Percentiles rank a stretch among this genome's conserved stretches.
Conservation (phyloP, 768 basidiomycete species). For the Porphyrellus cyaneotinctus region DNA sequence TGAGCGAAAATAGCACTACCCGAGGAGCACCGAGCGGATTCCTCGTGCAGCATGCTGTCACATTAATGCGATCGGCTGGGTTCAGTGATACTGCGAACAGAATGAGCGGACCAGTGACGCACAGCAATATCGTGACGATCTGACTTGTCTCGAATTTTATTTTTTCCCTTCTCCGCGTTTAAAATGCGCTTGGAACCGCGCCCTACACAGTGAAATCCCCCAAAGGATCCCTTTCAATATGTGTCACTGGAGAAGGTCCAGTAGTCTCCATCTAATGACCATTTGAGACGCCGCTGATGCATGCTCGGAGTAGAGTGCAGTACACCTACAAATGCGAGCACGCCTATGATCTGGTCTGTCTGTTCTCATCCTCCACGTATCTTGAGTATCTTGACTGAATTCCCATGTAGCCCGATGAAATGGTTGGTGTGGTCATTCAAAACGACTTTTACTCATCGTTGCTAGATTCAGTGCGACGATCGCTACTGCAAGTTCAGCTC, state of each 20-base stretch:
- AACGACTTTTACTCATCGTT: slow-evolving; percentile 13
- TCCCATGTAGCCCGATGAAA: slow-evolving; percentile 50
- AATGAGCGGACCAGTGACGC: slow-evolving; percentile 16
- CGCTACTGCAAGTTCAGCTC: slow-evolving; percentile 69
- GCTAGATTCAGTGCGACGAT: slow-evolving; percentile 63
- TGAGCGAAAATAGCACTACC: slow-evolving; percentile 27
- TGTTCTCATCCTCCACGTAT: slow-evolving; percentile 12
- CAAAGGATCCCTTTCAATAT: slow-evolving; percentile 37
- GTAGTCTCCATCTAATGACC: slow-evolving; percentile 8
- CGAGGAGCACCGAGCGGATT: slow-evolving; percentile 30
- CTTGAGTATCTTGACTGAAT: slow-evolving; percentile 8
- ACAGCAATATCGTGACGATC: slow-evolving; percentile 25
- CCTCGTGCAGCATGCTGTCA: slow-evolving; percentile 25
- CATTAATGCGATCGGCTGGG: slow-evolving; percentile 16
- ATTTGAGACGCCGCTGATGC: slow-evolving; percentile 10
- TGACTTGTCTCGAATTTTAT: slow-evolving; percentile 20
- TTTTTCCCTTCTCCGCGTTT: slow-evolving; percentile 15
- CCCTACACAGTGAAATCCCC: slow-evolving; percentile 8
- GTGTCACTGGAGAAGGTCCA: slow-evolving; percentile 74
- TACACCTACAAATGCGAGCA: slow-evolving; percentile 62
- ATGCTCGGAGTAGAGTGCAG: slow-evolving; percentile 47
- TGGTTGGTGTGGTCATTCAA: slow-evolving; percentile 38
- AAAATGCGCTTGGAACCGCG: slow-evolving; percentile 18
- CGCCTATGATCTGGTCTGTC: slow-evolving; percentile 47
- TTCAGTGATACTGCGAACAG: slow-evolving; percentile 20